These are phyloP conservation scores for Phytophthora capsici DNA, from an alignment of 352 stramenopile genomes.

Conservation along the genomic window DNA sequence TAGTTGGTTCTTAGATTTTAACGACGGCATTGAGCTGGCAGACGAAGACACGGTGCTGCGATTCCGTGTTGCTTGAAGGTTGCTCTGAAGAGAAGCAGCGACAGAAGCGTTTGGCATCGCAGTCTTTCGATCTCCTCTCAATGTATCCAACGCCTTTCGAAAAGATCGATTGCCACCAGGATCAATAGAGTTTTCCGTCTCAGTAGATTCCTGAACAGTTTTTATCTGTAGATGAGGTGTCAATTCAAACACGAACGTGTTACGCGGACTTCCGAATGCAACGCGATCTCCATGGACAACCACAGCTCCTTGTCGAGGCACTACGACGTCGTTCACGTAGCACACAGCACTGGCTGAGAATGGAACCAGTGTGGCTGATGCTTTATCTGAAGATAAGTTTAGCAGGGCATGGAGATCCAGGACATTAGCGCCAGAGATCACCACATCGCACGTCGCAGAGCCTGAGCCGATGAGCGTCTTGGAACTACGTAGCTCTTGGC, in stretches of 20 bases:
- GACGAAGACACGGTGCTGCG: constrained; percentile 13
- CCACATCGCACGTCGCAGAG: constrained; percentile 60
- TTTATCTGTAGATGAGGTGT: constrained; percentile 20
- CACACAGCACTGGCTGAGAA: constrained; percentile 55
- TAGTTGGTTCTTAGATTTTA: constrained; percentile 39
- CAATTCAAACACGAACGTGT: constrained; percentile 65
- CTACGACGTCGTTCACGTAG: constrained; percentile 55
- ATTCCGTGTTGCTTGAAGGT: constrained; percentile 1
- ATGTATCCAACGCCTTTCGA: constrained; percentile 49
- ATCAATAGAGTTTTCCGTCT: constrained; percentile 10
- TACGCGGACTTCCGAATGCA: constrained; percentile 51
- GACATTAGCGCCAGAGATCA: constrained; percentile 45
- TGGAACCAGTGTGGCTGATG: constrained; percentile 54
- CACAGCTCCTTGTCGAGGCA: constrained; percentile 44
- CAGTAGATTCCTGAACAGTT: constrained; percentile 4
- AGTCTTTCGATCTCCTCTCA: constrained; percentile 50
- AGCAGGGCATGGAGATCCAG: constrained; percentile 68
- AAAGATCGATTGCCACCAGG: constrained; percentile 32
- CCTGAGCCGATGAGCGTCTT: constrained; percentile 66
- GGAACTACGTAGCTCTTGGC: constrained; percentile 58
- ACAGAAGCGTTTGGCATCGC: constrained; percentile 22
- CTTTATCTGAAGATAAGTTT: constrained; percentile 45
- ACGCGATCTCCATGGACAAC: constrained; percentile 72
- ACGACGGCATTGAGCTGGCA: background rate
- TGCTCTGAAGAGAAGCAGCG: constrained; percentile 23